These are phyloP conservation scores for Cylindrotheca closterium DNA, from an alignment of 108 stramenopile species.

Conservation along the genomic window DNA sequence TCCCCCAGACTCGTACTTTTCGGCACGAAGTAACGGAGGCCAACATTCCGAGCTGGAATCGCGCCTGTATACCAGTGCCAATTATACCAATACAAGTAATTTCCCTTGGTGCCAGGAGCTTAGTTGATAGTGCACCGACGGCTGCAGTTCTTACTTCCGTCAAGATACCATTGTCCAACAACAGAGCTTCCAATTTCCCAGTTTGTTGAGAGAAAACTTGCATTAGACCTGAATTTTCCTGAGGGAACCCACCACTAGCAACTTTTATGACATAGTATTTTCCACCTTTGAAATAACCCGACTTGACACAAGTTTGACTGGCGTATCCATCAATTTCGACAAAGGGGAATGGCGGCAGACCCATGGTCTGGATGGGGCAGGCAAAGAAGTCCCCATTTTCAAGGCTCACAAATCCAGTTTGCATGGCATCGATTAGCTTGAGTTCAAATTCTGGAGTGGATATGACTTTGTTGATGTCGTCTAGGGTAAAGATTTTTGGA, in stretches of 20 bases:
- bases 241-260: slow-evolving; percentile 63
- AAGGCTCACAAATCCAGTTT: slow-evolving; percentile 52
- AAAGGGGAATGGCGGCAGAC: slow-evolving; percentile 70
- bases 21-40: slow-evolving; percentile 48
- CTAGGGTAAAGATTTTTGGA: slow-evolving; percentile 18
- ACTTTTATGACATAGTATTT: slow-evolving; percentile 69
- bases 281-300: slow-evolving; percentile 60
- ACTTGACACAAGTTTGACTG: slow-evolving; percentile 74
- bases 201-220: slow-evolving; percentile 70
- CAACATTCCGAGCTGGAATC: slow-evolving; percentile 60
- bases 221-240: slow-evolving; percentile 52
- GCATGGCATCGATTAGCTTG: slow-evolving; percentile 49
- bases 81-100: slow-evolving; percentile 51
- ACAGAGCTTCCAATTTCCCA: slow-evolving; percentile 51
- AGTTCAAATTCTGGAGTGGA: slow-evolving; percentile 30
- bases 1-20: slow-evolving; percentile 52
- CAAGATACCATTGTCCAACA: slow-evolving; percentile 67
- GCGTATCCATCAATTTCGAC: slow-evolving; percentile 37
- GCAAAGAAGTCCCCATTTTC: slow-evolving; percentile 58
- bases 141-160: slow-evolving; percentile 78
- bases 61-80: slow-evolving; percentile 69
- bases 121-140: slow-evolving; percentile 64
- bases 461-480: slow-evolving; percentile 46
- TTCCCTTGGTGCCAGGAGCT: slow-evolving; percentile 38
- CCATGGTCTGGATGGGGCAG: slow-evolving; percentile 66